Base-by-base conservation (phyloP, 2,329 filamentous ascomycete genomes). In the Botrytis galanthina region DNA sequence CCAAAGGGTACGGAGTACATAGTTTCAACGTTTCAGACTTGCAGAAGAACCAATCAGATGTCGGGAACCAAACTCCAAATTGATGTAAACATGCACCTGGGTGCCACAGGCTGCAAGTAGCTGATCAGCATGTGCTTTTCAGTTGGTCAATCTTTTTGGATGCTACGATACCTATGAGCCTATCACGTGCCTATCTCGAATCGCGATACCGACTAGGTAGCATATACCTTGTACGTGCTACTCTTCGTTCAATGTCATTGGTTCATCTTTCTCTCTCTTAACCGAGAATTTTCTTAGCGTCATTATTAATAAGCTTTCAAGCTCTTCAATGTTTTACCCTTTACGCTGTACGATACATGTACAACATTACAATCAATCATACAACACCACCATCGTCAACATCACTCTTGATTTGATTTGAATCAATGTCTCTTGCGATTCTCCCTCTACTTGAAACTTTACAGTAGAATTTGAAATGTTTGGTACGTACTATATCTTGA, bases 401-500 rank as follows among this genome's bases (percentile, higher is more conserved):
- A 32, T 57, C 66, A 10, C 18, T 57, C 18, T 68, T 37, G 20
- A 42, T 42, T 68, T 68, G 66, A 26, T 32, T 29, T 12, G 64
- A 51, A n/a, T 54, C 32, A 57, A 42, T 42, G 66, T 42, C 66
- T 42, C n/a, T 69, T 29, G 9, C 54, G 26, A 57, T 68, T 37
- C 16, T 14, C 26, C 22, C 46, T n/a, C 10, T 14, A 54, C 35
- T 39, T 57, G 66, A 68, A 68, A 64, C 70, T 10, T 26, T 35
- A n/a, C 70, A 63, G 35, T 59, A 62, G 42, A 22, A 54, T 26
- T 18, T 67, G 61, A 72, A 59, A 57, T 67, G 61, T 67, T 60
- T 72, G 70, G 70, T 72, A 72, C 18, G 71, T 72, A 54, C 59
- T n/a, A 29, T 14, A 39, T 42, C 69, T 35, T 37, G 32, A 18